phyloP scores from a whole-genome alignment of 2,329 filamentous ascomycete genomes.

The Ambrosiella xylebori region DNA sequence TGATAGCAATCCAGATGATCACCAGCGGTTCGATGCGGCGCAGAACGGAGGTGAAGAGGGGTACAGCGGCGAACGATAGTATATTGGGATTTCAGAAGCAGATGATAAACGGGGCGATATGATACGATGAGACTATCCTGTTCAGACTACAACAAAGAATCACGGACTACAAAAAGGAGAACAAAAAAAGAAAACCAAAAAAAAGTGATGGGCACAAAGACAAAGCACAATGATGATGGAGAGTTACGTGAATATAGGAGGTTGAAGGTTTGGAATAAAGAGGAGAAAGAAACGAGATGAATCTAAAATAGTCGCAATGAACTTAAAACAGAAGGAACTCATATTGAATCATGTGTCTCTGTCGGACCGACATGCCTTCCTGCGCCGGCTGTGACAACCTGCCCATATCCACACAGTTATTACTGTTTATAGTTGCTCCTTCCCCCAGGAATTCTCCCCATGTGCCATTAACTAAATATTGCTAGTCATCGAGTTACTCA shows the following conservation, averaged over 20 bases:
- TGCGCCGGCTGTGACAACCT: not conserved
- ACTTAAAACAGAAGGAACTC: not conserved
- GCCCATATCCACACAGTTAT: not conserved
- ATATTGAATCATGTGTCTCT: not conserved
- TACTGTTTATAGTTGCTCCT: not conserved
- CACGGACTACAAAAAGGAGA: not conserved
- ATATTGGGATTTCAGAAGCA: too few species aligned
- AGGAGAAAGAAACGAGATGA: constrained; percentile 12
- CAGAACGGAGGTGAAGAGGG: too few species aligned
- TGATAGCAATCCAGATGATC: too few species aligned
- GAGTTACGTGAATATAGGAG: not conserved
- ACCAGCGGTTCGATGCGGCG: too few species aligned
- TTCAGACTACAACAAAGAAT: constrained; percentile 1
- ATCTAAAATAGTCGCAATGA: constrained; percentile 3
- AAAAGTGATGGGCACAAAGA: not conserved
- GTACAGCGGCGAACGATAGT: too few species aligned
- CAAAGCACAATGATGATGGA: not conserved
- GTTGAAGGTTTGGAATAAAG: not conserved
- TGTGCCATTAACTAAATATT: not conserved
- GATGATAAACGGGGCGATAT: too few species aligned
- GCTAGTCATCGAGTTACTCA: too few species aligned
- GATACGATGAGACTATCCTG: too few species aligned
- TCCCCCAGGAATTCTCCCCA: not conserved
- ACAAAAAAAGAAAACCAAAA: constrained; percentile 2
- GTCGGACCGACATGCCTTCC: not conserved